A percentile compares a stretch with the other conserved stretches of the same genome.
phyloP scores from a whole-genome alignment of 129 eudicot genomes.

The Mikania micrantha region DNA sequence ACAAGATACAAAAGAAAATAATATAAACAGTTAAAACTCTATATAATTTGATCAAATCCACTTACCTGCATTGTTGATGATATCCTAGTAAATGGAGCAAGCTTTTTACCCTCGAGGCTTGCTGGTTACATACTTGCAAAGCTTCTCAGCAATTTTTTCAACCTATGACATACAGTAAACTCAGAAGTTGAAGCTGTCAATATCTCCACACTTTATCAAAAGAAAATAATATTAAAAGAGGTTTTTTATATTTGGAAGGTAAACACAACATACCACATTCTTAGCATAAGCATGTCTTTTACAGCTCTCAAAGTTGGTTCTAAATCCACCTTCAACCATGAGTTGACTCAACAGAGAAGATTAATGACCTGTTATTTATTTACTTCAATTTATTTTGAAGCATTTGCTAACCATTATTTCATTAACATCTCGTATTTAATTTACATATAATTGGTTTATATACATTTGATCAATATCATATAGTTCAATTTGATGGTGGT shows the following conservation, averaged over 20 bases:
- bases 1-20: neutral
- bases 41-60: neutral
- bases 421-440: no score
- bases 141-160: constrained; percentile 93
- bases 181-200: constrained; percentile 3
- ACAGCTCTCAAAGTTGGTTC: constrained; percentile 95
- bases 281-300: constrained; percentile 94
- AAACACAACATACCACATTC: constrained; percentile 72
- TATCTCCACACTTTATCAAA: constrained; percentile 2
- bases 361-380: no score
- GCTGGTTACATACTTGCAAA: constrained; percentile 90
- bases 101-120: constrained; percentile 93
- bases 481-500: no score
- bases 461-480: no score
- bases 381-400: no score
- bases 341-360: no score
- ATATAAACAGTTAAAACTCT: neutral
- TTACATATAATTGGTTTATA: no score
- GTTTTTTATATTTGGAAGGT: neutral
- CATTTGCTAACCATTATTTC: no score
- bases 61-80: constrained; percentile 89
- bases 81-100: constrained; percentile 88
- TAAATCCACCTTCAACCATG: constrained; percentile 70
- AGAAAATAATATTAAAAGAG: no score
- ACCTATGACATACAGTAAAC: constrained; percentile 44